A percentile compares a stretch with the other conserved stretches of the same genome.
These are phyloP conservation scores for Alnus rubra DNA, from an alignment of 306 rosid species.

Conservation along the genomic window DNA sequence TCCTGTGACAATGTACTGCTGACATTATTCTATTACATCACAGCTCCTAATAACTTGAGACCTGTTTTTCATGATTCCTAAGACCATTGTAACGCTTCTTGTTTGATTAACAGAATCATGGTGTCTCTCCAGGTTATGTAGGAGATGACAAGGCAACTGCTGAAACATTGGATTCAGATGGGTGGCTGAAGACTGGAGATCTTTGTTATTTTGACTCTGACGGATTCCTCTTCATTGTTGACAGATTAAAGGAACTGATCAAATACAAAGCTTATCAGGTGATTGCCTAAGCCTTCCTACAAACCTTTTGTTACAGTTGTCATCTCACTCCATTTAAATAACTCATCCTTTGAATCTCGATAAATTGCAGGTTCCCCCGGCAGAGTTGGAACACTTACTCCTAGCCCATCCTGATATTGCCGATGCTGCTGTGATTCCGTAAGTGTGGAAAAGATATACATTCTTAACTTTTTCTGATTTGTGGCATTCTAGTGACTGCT, in stretches of 20 bases:
- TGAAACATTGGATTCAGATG: constrained; percentile 79
- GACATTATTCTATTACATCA: too few relatives aligned
- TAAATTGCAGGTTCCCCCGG: constrained; percentile 83
- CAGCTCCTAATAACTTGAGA: background rate
- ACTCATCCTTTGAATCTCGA: constrained; percentile 15
- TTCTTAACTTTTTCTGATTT: background rate
- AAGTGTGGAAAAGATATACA: constrained; percentile 25
- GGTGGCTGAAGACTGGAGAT: constrained; percentile 95
- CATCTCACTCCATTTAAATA: background rate
- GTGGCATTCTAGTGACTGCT: background rate
- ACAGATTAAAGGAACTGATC: constrained; percentile 88
- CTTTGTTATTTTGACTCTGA: constrained; percentile 89
- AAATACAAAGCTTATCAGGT: constrained; percentile 96
- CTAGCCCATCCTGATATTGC: constrained; percentile 66
- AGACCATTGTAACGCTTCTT: background rate
- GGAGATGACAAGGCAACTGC: constrained; percentile 79
- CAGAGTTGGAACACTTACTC: constrained; percentile 81
- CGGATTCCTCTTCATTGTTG: constrained; percentile 77
- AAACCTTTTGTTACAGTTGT: background rate
- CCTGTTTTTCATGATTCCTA: background rate
- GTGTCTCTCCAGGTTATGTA: constrained; percentile 61
- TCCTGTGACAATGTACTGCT: background rate
- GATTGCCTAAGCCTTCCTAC: constrained; percentile 11
- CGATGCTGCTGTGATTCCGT: constrained; percentile 93
- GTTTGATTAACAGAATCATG: background rate